phyloP scores from a whole-genome alignment of 1,284 basidiomycete species.

The Pseudozyma thailandica region DNA sequence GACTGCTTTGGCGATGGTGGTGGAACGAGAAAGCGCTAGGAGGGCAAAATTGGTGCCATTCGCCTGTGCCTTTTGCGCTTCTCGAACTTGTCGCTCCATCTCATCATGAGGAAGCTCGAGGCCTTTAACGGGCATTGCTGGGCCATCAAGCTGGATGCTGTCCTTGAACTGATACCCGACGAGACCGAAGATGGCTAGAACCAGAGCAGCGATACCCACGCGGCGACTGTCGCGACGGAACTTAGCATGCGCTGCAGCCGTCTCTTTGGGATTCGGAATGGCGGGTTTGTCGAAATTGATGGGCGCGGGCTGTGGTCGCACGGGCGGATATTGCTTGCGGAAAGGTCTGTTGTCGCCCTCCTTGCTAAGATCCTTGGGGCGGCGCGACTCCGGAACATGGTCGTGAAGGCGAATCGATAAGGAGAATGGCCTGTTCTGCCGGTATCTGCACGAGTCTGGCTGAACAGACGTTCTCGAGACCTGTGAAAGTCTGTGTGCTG shows the following conservation, averaged over 20 bases:
- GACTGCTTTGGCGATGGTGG: constrained; percentile 65
- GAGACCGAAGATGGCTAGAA: constrained; percentile 18
- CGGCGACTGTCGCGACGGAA: constrained; percentile 51
- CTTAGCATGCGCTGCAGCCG: constrained; percentile 59
- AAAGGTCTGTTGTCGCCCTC: constrained; percentile 36
- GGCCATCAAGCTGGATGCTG: constrained; percentile 50
- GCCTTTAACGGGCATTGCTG: constrained; percentile 26
- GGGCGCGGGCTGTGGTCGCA: constrained; percentile 49
- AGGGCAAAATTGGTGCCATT: constrained; percentile 54
- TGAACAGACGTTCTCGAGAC: neutral
- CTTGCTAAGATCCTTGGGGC: constrained; percentile 1
- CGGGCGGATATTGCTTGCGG: constrained; percentile 59
- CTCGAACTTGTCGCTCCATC: constrained; percentile 51
- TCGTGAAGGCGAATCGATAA: constrained; percentile 1
- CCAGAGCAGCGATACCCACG: constrained; percentile 9
- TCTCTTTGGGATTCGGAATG: constrained; percentile 62
- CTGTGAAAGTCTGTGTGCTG: neutral
- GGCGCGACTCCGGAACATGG: neutral
- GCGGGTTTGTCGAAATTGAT: constrained; percentile 65
- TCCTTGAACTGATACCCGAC: constrained; percentile 45
- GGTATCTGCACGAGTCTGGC: constrained; percentile 2
- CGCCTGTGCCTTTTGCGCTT: constrained; percentile 53
- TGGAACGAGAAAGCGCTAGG: constrained; percentile 59
- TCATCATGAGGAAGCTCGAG: constrained; percentile 52
- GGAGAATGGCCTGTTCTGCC: constrained; percentile 13